Conservation (phyloP, 257 asterid species). For the Gardenia jasminoides region DNA sequence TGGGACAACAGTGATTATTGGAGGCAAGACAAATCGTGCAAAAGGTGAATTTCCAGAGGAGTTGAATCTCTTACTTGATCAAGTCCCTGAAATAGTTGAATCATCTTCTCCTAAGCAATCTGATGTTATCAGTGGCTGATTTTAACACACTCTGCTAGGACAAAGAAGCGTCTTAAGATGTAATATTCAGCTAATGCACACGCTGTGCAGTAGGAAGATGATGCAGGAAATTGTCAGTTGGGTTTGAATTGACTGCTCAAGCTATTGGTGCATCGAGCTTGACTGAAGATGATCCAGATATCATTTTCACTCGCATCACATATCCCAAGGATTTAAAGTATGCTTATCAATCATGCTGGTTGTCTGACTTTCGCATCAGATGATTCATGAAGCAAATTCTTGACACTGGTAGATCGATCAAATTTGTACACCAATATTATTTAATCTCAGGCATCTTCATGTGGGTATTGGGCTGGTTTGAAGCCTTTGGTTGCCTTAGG, state of each 20-base stretch:
- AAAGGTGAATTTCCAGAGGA: conserved; percentile 77
- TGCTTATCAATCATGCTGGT: neutral
- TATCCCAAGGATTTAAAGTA: neutral
- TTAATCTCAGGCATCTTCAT: neutral
- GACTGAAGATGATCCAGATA: neutral
- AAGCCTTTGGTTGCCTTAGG: neutral
- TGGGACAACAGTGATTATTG: conserved; percentile 66
- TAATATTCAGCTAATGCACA: neutral
- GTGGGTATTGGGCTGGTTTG: neutral
- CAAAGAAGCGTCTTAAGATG: neutral
- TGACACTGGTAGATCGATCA: neutral
- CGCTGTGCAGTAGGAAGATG: neutral
- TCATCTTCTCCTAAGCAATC: conserved; percentile 42
- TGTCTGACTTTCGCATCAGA: neutral
- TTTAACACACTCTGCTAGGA: neutral
- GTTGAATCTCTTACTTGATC: conserved; percentile 62
- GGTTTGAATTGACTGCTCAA: neutral
- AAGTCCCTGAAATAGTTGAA: conserved; percentile 72
- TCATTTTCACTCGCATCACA: neutral
- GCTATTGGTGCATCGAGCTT: neutral
- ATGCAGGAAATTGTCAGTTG: neutral
- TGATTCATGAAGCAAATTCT: conserved; percentile 1
- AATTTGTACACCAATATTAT: neutral
- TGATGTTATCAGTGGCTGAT: conserved; percentile 39
- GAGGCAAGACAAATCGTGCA: conserved; percentile 83